Base-by-base conservation (phyloP, 73 alveolate genomes). In the Loxodes magnus region DNA sequence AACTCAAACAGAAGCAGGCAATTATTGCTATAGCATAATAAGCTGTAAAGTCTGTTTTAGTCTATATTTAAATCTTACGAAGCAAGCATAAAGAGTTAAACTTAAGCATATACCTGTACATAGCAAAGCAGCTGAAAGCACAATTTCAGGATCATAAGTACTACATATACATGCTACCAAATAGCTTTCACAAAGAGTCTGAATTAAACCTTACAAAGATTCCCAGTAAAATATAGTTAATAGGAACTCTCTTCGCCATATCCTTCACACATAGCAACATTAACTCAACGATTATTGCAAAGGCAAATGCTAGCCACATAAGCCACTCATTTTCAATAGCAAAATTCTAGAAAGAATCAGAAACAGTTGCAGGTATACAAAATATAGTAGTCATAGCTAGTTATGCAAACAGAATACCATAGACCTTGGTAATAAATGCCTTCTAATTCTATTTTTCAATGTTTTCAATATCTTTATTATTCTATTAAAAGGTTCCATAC, bases 81-180 rank as follows among this genome's bases (percentile, higher is more conserved):
- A 10, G 31, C 27, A 29, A 2, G 74, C 74, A 51, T 60, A 60
- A n/a, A 50, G 35, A 3, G 74, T 60, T n/a, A 60, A 31, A 4
- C 67, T 43, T 1, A 33, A 20, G 10, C 46, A 63, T 6, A 60
- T 12, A 2, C 12, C 43, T 12, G 54, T 20, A 4, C 65, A 31
- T 56, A 60, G 28, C 5, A 28, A 23, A 10, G 55, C 65, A 12
- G 74, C 74, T 3, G 27, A n/a, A 15, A 60, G 23, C 2, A 60
- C 74, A 12, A 50, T 26, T 7, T 20, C 5, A 5, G 23, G 22
- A 12, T 27, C 29, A 19, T 31, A 20, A 2, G 6, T 14, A 9
- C 56, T 54, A 14, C 74, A 60, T 43, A 50, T 2, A 20, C 39
- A 4, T 3, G 67, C 39, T 3, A 60, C 74, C 21, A 28, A 6